A percentile compares a stretch with the other conserved stretches of the same genome.
These are phyloP conservation scores for Crithidia thermophila DNA, from an alignment of 208 protist species.

Conservation along the genomic window DNA sequence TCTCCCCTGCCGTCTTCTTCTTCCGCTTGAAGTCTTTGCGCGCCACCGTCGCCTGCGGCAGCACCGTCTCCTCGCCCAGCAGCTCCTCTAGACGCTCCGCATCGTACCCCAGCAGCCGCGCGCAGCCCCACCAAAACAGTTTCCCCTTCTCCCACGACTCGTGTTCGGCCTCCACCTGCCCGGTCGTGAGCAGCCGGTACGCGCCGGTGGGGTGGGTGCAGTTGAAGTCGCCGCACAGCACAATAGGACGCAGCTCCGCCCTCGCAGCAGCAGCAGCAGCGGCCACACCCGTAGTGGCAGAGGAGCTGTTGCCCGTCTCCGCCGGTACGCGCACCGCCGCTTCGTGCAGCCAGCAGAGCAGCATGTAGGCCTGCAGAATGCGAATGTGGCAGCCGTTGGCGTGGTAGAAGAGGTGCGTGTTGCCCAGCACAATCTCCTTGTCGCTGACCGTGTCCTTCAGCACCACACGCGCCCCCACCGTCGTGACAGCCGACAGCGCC, in stretches of 20 bases:
- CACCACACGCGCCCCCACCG: conserved; percentile 46
- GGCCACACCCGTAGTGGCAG: too few species aligned
- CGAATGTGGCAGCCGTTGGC: conserved; percentile 91
- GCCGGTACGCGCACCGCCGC: conserved; percentile 1
- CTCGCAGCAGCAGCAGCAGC: too few species aligned
- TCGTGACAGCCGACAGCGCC: conserved; percentile 63
- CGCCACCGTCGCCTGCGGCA: conserved; percentile 14
- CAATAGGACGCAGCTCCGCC: conserved; percentile 41
- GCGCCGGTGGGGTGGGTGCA: conserved; percentile 81
- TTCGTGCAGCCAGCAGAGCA: conserved; percentile 45
- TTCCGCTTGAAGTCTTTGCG: conserved; percentile 20
- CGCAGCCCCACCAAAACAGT: conserved; percentile 87
- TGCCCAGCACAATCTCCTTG: conserved; percentile 73
- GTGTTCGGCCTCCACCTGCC: conserved; percentile 61
- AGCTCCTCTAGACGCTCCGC: conserved; percentile 42
- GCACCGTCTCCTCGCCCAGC: conserved; percentile 20
- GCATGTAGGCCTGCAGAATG: conserved; percentile 80
- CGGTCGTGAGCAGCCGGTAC: conserved; percentile 82
- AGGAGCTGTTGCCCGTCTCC: background rate
- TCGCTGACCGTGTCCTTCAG: conserved; percentile 49
- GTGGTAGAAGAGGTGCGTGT: conserved; percentile 94
- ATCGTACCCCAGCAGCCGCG: conserved; percentile 65
- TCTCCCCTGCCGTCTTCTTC: conserved; percentile 7
- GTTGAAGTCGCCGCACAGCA: conserved; percentile 92
- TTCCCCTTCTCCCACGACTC: conserved; percentile 86